A percentile compares a stretch with the other conserved stretches of the same genome.
phyloP scores from a whole-genome alignment of 1,139 yeast genomes.

The Suhomyces ambrosiae region DNA sequence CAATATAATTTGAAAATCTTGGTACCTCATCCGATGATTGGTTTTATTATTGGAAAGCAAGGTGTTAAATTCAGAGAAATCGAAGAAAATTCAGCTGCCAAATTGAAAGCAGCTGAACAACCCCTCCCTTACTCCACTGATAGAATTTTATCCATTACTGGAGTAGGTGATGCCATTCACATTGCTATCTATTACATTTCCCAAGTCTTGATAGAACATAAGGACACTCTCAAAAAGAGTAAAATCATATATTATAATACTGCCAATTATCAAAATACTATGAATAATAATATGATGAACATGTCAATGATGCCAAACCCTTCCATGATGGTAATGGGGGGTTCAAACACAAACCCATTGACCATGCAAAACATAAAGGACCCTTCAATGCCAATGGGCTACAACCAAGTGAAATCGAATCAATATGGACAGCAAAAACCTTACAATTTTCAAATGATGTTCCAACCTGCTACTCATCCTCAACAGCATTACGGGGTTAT shows the following conservation, averaged over 20 bases:
- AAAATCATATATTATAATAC: constrained; percentile 68
- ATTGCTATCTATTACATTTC: constrained; percentile 79
- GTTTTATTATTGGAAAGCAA: constrained; percentile 78
- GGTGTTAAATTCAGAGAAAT: constrained; percentile 79
- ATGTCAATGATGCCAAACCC: constrained; percentile 23
- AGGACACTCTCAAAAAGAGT: constrained; percentile 51
- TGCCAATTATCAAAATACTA: constrained; percentile 45
- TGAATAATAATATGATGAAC: constrained; percentile 21
- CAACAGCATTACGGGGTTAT: constrained; percentile 32
- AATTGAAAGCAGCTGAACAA: constrained; percentile 73
- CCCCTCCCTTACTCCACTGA: constrained; percentile 81
- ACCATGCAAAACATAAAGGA: constrained; percentile 23
- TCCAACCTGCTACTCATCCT: constrained; percentile 45
- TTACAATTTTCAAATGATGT: constrained; percentile 47
- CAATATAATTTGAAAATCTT: constrained; percentile 62
- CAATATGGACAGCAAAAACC: constrained; percentile 23
- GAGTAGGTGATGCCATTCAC: constrained; percentile 87
- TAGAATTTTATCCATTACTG: constrained; percentile 68
- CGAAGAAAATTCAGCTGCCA: constrained; percentile 82
- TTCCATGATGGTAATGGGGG: constrained; percentile 23
- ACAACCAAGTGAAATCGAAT: constrained; percentile 19
- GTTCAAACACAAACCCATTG: constrained; percentile 16
- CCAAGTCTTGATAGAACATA: constrained; percentile 64
- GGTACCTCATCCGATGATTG: constrained; percentile 81
- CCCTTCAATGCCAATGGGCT: constrained; percentile 16